Conservation (phyloP, 768 basidiomycete species). For the Trametes cubensis region DNA sequence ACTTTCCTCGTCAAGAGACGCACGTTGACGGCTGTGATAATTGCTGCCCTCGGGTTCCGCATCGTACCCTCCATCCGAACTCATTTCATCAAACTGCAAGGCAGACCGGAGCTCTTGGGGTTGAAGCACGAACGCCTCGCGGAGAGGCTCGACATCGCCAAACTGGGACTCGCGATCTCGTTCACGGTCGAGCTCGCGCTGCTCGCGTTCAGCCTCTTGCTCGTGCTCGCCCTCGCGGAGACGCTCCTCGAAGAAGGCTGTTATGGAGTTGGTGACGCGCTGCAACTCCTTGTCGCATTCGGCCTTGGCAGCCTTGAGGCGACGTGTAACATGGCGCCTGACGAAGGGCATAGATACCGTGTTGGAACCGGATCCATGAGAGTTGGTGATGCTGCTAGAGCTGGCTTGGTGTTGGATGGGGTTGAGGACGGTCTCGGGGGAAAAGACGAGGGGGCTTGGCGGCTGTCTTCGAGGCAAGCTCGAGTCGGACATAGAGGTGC, state of each 20-base stretch:
- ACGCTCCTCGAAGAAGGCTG: constrained; percentile 90
- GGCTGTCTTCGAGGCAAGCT: constrained; percentile 44
- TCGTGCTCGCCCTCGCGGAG: constrained; percentile 74
- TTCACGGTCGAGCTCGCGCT: constrained; percentile 48
- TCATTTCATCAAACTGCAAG: constrained; percentile 69
- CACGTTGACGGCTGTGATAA: constrained; percentile 66
- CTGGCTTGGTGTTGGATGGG: constrained; percentile 45
- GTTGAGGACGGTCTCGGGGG: constrained; percentile 64
- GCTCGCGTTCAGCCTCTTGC: constrained; percentile 66
- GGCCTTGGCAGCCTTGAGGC: constrained; percentile 91
- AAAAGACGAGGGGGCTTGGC: constrained; percentile 81
- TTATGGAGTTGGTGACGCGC: constrained; percentile 92
- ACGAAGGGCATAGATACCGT: constrained; percentile 93
- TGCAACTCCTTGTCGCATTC: constrained; percentile 96
- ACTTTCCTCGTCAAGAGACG: constrained; percentile 54
- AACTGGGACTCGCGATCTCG: constrained; percentile 59
- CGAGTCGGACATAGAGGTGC: constrained; percentile 39
- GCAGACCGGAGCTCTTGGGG: constrained; percentile 57
- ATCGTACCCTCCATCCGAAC: constrained; percentile 84
- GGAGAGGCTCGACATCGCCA: constrained; percentile 41
- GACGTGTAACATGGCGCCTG: constrained; percentile 87
- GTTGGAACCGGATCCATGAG: constrained; percentile 58
- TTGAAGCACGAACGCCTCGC: constrained; percentile 64
- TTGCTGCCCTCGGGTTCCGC: constrained; percentile 67
- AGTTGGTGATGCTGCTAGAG: constrained; percentile 35